Evolutionary conservation across 1,284 basidiomycete species (phyloP), one percentile per base, ranked within the genome.

Genomic region (Apiotrichum gracile): DNA sequence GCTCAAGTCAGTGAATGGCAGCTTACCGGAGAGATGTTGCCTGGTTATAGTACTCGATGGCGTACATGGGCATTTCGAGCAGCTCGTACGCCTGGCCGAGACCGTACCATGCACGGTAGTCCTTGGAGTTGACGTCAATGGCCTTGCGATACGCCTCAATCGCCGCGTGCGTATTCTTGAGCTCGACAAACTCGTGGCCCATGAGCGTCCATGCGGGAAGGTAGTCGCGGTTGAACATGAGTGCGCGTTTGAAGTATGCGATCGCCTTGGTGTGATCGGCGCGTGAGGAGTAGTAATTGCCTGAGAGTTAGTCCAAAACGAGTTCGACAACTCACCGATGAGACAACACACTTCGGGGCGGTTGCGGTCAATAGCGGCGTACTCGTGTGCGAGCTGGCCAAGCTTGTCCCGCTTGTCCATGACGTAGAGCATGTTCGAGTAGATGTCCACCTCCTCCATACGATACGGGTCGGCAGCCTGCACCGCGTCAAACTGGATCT

Each of bases 141-240:
- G 94, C 96, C 67, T 91, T 83, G 45, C 96, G 83, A 76, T 98
- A 99, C 26, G 92, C 90, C 75, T 97, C 96, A 51, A 97, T 94
- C 1, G 96, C 96, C 3, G 96, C 94, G 78, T 97, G 93, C 17
- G 91, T 91, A 75, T 99, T 98, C 76, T 97, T 97, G 82, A 97
- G 85, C 77, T 98, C 96, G 51, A 98, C 87, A 68, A 91, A 98
- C 73, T 97, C 96, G 73, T 98, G 96, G 0, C 96, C 96, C 86
- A 99, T 91, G 58, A 98, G 75, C n/a, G 94, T 97, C 96, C 96
- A 99, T 5, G 96, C 96, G 4, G 91, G 87, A 22, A 97, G 80
- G 74, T 93, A 98, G 6, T 89, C 91, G 58, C 88, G 82, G 74
- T 99, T 94, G 47, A 99, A 82, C 64, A 93, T 86, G 19, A 94